Conservation (phyloP, 306 rosid species). For the Casuarina glauca region DNA sequence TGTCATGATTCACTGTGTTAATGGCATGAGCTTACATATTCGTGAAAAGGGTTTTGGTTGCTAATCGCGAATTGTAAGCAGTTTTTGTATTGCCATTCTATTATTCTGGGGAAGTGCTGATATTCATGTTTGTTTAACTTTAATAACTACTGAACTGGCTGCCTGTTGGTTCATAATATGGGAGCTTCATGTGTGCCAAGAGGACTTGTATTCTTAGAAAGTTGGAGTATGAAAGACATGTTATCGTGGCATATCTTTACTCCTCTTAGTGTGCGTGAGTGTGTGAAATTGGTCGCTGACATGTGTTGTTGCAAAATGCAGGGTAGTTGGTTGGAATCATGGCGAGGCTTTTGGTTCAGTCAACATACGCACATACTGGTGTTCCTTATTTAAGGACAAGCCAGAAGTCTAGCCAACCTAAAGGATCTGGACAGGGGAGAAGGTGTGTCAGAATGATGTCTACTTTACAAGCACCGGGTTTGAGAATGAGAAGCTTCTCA, state of each 20-base stretch:
- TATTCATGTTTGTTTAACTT: not conserved
- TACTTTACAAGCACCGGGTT: conserved; percentile 42
- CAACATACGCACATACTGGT: conserved; percentile 36
- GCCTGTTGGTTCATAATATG: not conserved
- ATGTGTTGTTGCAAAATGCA: conserved; percentile 22
- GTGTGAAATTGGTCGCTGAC: conserved; percentile 18
- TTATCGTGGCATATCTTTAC: not conserved
- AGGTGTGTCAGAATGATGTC: conserved; percentile 60
- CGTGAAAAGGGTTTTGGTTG: not conserved
- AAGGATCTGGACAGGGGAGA: conserved; percentile 56
- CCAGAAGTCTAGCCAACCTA: conserved; percentile 50
- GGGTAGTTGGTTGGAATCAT: conserved; percentile 45
- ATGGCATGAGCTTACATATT: not conserved
- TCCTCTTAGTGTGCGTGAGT: not conserved
- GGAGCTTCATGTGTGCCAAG: not conserved
- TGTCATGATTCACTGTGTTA: not conserved
- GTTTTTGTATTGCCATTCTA: not conserved
- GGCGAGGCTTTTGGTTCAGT: conserved; percentile 86
- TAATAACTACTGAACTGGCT: not conserved
- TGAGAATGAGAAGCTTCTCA: conserved; percentile 59
- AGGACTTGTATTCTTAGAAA: not conserved
- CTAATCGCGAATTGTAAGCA: not conserved
- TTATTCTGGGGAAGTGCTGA: not conserved
- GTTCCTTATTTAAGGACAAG: conserved; percentile 58
- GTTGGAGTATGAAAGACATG: not conserved